Conservation (phyloP, 2,329 filamentous ascomycete genomes). For the Colletotrichum sp. region DNA sequence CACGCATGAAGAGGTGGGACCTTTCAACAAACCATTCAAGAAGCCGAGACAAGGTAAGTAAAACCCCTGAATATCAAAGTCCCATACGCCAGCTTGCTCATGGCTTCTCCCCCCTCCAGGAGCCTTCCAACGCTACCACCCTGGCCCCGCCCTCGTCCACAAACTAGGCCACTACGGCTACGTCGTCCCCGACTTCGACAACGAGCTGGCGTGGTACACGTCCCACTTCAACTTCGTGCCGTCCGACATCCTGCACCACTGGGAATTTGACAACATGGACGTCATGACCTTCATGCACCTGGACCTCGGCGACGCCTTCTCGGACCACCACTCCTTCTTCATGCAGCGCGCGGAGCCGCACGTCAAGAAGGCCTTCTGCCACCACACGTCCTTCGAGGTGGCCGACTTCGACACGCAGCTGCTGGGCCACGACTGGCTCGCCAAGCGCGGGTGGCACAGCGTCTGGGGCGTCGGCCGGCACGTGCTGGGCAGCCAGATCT, state of each 20-base stretch:
- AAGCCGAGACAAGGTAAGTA: not conserved
- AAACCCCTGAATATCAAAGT: not conserved
- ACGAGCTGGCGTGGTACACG: conserved; percentile 39
- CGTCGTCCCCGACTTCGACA: conserved; percentile 32
- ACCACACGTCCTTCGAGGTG: conserved; percentile 46
- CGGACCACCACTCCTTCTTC: conserved; percentile 64
- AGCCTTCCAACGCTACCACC: not conserved
- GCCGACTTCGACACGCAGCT: conserved; percentile 66
- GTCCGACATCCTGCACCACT: conserved; percentile 32
- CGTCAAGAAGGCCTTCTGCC: conserved; percentile 13
- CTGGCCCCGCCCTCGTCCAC: not conserved
- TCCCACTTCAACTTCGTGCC: conserved; percentile 45
- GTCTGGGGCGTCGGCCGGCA: conserved; percentile 69
- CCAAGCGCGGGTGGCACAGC: conserved; percentile 53
- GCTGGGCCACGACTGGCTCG: conserved; percentile 64
- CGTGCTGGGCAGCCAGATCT: conserved; percentile 64
- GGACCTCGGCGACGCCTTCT: conserved; percentile 51
- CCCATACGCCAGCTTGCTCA: no score
- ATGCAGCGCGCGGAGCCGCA: conserved; percentile 34
- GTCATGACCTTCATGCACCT: conserved; percentile 55
- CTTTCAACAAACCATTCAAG: not conserved
- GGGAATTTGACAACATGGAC: conserved; percentile 15
- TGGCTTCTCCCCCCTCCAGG: not conserved
- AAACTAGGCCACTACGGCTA: not conserved
- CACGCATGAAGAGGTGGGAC: not conserved